Base-by-base conservation (phyloP, 495 filamentous ascomycete species). In the Chaetomium cochliodes region DNA sequence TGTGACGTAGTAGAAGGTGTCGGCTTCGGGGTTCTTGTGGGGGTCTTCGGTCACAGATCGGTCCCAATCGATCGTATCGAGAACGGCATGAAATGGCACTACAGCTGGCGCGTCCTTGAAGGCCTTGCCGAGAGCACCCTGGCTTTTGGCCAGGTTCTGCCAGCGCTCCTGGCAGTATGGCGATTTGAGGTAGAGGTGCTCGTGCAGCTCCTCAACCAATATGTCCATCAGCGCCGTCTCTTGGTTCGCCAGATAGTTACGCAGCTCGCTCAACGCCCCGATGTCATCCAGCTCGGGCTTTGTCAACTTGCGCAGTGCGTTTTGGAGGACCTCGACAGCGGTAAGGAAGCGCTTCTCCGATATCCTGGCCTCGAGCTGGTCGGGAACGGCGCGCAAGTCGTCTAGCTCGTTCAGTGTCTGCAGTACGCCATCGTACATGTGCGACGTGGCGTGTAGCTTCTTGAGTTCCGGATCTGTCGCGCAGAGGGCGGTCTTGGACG, bases 101-200 rank as follows among this genome's bases (percentile, higher is more conserved):
- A 84, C 64, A 25, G 69, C 65, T 39, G 73, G 72, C 15, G 76
- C 66, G 39, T 88, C 85, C 30, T 80, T 80, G 42, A 78, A 77
- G 39, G 72, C 75, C 39, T 78, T 76, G 42, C 65, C 65, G 50
- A 76, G 68, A 15, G 76, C 76, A 33, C 81, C 80, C 44, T 82
- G 81, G 28, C 75, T 76, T 66, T 84, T 84, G 57, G 82, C 76
- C 65, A 90, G 80, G 52, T 84, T 81, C 71, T 94, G 96, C 94
- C 94, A 99, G 55, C 94, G 80, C 74, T 96, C 90, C 65, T 96
- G 90, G 75, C 92, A 97, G 70, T 98, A 98, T 0, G 92, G 93
- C 13, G 92, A 96, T 69, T 97, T 98, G 15, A 99, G 84, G 70
- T 98, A 99, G 4, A 99, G 82, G 78, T 99, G 94, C 70, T 93